Evolutionary conservation across 192 early-diverging fungal genomes (phyloP).

Genomic region (Rhizophagus clarus): DNA sequence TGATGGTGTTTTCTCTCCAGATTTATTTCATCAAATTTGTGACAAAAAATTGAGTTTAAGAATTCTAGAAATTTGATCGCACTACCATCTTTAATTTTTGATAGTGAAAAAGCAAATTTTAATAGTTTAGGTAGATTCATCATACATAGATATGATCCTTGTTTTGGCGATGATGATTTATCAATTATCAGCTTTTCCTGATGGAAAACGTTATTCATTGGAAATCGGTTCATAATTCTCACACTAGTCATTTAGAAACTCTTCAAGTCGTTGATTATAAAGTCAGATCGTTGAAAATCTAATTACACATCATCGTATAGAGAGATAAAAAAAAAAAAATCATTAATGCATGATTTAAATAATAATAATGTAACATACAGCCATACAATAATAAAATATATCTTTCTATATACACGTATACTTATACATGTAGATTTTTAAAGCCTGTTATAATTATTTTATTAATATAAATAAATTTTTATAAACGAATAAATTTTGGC

Average conservation of each 20-base stretch:
- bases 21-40: constrained; percentile 1
- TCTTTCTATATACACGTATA: not conserved
- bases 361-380: not conserved
- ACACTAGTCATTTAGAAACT: not conserved
- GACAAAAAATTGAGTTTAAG: too few species aligned
- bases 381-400: not conserved
- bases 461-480: too few species aligned
- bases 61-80: constrained; percentile 11
- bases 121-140: not conserved
- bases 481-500: too few species aligned
- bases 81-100: constrained; percentile 13
- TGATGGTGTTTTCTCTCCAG: constrained; percentile 4
- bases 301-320: not conserved
- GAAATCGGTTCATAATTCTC: not conserved
- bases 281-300: constrained; percentile 11
- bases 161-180: constrained; percentile 6
- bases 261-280: constrained; percentile 7
- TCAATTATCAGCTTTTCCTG: constrained; percentile 7
- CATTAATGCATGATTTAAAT: not conserved
- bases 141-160: constrained; percentile 13
- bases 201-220: constrained; percentile 8
- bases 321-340: not conserved
- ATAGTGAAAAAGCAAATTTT: constrained; percentile 8
- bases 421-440: not conserved
- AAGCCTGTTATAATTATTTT: too few species aligned